These are phyloP conservation scores for Pseudonitzschia delicatissima DNA, from an alignment of 108 stramenopile genomes.

Conservation along the genomic window DNA sequence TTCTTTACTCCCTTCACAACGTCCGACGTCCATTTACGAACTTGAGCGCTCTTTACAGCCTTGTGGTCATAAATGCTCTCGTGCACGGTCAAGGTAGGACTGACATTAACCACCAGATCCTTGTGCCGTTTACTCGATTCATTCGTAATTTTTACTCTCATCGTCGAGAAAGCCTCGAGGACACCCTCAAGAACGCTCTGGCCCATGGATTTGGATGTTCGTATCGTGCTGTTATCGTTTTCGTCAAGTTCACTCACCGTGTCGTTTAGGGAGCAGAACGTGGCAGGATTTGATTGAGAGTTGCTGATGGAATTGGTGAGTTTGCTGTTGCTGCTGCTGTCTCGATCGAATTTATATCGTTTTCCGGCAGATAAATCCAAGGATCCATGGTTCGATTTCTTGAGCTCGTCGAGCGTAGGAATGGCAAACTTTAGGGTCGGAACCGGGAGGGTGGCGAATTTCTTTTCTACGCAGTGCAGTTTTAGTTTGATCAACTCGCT, in stretches of 20 bases:
- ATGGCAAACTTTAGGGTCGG: background rate
- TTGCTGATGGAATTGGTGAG: background rate
- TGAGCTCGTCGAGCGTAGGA: too few species aligned
- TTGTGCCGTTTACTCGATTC: conserved; percentile 19
- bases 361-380: too few species aligned
- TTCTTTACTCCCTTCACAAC: conserved; percentile 24
- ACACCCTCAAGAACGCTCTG: background rate
- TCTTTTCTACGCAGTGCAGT: conserved; percentile 18
- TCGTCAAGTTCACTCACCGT: conserved; percentile 3
- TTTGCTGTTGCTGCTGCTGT: background rate
- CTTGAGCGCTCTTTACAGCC: conserved; percentile 24
- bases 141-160: conserved; percentile 22
- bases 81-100: conserved; percentile 5
- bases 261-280: background rate
- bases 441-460: background rate
- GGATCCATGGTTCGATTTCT: too few species aligned
- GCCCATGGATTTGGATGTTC: background rate
- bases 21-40: conserved; percentile 30
- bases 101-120: conserved; percentile 17
- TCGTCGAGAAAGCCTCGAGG: background rate
- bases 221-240: conserved; percentile 12
- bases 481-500: conserved; percentile 24
- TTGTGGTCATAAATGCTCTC: conserved; percentile 27
- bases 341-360: too few species aligned
- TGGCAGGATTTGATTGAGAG: background rate